A percentile compares a stretch with the other conserved stretches of the same genome.
Evolutionary conservation across 2,329 filamentous ascomycete species (phyloP).

Genomic region (Trichoderma koningii): DNA sequence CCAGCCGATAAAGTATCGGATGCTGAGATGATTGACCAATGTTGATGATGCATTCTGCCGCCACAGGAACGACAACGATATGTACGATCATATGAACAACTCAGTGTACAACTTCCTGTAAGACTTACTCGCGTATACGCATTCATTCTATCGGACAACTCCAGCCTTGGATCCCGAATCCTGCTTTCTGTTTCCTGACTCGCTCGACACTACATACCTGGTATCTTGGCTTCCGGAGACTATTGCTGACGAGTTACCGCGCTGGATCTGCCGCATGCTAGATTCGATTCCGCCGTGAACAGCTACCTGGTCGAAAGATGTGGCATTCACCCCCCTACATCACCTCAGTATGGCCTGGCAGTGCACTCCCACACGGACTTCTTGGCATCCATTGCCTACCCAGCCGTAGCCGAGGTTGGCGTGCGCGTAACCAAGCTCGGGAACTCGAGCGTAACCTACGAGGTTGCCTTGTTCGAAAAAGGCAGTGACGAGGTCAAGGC

Average conservation of each 20-base stretch:
- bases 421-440: slow-evolving; percentile 82
- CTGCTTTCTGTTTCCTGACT: neutral
- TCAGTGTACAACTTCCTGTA: slow-evolving; percentile 80
- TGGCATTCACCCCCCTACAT: slow-evolving; percentile 68
- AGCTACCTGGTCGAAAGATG: slow-evolving; percentile 81
- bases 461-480: slow-evolving; percentile 81
- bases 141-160: neutral
- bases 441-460: slow-evolving; percentile 84
- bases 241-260: slow-evolving; percentile 4
- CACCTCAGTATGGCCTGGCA: slow-evolving; percentile 76
- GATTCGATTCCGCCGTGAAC: slow-evolving; percentile 89
- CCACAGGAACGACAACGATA: slow-evolving; percentile 84
- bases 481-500: slow-evolving; percentile 74
- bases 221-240: neutral
- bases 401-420: slow-evolving; percentile 77
- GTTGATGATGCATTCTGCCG: slow-evolving; percentile 24
- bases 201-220: neutral
- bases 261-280: slow-evolving; percentile 34
- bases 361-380: slow-evolving; percentile 86
- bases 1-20: neutral
- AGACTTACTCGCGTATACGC: slow-evolving; percentile 32
- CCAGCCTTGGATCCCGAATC: neutral
- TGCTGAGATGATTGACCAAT: neutral
- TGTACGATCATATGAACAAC: slow-evolving; percentile 94
- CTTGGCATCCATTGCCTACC: slow-evolving; percentile 79